Evolutionary conservation across 805 yeast genomes (phyloP).

Genomic region (Yueomyces sinensis): DNA sequence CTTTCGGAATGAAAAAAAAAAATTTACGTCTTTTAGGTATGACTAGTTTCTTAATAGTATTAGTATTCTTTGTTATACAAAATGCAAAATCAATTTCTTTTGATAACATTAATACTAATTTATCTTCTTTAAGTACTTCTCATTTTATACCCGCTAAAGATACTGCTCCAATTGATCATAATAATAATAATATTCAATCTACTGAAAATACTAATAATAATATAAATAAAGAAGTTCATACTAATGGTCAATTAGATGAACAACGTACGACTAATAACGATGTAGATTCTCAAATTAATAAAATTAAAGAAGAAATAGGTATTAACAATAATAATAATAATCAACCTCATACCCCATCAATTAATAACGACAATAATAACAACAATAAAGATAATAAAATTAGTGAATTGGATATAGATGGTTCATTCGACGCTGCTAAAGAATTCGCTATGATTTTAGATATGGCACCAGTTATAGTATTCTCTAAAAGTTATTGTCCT

Average conservation of each 20-base stretch:
- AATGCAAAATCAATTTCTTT: slow-evolving; percentile 9
- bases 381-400: slow-evolving; percentile 1
- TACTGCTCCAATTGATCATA: background rate
- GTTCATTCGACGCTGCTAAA: slow-evolving; percentile 34
- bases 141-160: background rate
- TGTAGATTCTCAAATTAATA: slow-evolving; percentile 8
- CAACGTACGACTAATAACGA: background rate
- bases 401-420: slow-evolving; percentile 6
- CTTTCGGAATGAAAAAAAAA: slow-evolving; percentile 9
- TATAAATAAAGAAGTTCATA: background rate
- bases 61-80: slow-evolving; percentile 18
- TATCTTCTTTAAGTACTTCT: background rate
- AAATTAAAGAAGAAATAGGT: slow-evolving; percentile 11
- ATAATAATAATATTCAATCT: background rate
- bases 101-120: background rate
- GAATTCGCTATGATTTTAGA: slow-evolving; percentile 45
- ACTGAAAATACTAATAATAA: background rate
- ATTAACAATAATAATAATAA: slow-evolving; percentile 1
- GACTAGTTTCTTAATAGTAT: slow-evolving; percentile 13
- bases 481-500: slow-evolving; percentile 52
- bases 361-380: background rate
- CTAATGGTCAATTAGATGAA: background rate
- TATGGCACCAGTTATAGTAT: slow-evolving; percentile 52
- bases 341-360: slow-evolving; percentile 4
- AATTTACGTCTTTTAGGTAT: slow-evolving; percentile 17